phyloP scores from a whole-genome alignment of 768 basidiomycete species.

The Suillus sp. region DNA sequence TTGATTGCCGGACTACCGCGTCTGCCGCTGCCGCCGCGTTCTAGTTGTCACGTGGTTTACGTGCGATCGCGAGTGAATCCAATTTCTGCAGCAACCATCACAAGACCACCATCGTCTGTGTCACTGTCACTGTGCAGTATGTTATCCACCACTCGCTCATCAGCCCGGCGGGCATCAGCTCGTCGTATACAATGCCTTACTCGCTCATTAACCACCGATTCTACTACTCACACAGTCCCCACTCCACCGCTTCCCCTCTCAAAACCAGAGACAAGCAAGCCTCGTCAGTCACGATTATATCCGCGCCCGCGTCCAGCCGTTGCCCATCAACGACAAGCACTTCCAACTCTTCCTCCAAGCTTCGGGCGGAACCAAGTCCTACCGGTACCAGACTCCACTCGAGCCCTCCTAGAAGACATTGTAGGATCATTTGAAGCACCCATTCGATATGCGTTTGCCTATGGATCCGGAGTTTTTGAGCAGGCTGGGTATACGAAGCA shows the following conservation, averaged over 20 bases:
- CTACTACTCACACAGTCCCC: slow-evolving; percentile 27
- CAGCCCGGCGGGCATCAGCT: slow-evolving; percentile 15
- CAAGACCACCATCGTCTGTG: not conserved
- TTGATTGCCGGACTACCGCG: not conserved
- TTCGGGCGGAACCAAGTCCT: slow-evolving; percentile 85
- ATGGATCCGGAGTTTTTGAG: slow-evolving; percentile 94
- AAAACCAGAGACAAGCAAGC: slow-evolving; percentile 30
- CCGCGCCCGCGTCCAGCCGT: slow-evolving; percentile 44
- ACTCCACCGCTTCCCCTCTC: slow-evolving; percentile 33
- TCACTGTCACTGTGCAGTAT: slow-evolving; percentile 22
- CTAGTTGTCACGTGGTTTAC: not conserved
- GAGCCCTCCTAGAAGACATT: slow-evolving; percentile 78
- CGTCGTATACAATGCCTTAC: slow-evolving; percentile 21
- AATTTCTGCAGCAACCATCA: not conserved
- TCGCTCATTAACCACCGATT: slow-evolving; percentile 32
- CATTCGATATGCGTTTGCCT: slow-evolving; percentile 96
- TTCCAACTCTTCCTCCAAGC: slow-evolving; percentile 62
- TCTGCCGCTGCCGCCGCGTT: not conserved
- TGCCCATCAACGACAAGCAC: slow-evolving; percentile 30
- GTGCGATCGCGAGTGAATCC: not conserved
- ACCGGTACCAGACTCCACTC: slow-evolving; percentile 75
- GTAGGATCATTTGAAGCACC: slow-evolving; percentile 84
- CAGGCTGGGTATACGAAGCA: slow-evolving; percentile 73
- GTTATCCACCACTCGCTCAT: slow-evolving; percentile 23
- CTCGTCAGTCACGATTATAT: slow-evolving; percentile 40